A percentile compares a stretch with the other conserved stretches of the same genome.
These are phyloP conservation scores for Jaminaea rosea DNA, from an alignment of 1,284 basidiomycete genomes.

Conservation along the genomic window DNA sequence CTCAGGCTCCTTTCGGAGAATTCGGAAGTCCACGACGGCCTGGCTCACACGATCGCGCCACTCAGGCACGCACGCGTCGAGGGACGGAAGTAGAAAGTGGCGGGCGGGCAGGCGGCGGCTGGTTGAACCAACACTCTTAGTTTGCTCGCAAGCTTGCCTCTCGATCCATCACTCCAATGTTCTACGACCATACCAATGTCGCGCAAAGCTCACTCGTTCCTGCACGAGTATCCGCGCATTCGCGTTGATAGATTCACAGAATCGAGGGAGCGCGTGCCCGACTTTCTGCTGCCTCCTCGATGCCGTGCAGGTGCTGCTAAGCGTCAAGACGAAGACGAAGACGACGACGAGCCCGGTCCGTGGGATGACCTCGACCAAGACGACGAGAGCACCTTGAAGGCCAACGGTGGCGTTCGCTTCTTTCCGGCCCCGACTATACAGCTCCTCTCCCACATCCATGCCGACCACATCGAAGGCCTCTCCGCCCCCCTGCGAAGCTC, in stretches of 20 bases:
- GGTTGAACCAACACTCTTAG: too few species aligned
- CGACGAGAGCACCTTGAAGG: too few species aligned
- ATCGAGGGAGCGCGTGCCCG: constrained; percentile 11
- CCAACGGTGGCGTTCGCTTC: too few species aligned
- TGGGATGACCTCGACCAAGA: not conserved
- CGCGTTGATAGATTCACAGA: constrained; percentile 35
- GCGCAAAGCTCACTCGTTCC: constrained; percentile 10
- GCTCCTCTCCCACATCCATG: constrained; percentile 40
- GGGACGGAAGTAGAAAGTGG: too few species aligned
- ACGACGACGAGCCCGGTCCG: constrained; percentile 4
- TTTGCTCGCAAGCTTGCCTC: too few species aligned
- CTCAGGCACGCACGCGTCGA: too few species aligned
- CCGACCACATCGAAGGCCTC: constrained; percentile 39
- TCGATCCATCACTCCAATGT: too few species aligned
- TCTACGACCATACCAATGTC: too few species aligned
- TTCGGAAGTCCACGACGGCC: too few species aligned
- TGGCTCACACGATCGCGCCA: too few species aligned
- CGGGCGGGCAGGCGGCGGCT: too few species aligned
- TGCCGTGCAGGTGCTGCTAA: constrained; percentile 10
- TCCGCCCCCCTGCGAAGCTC: constrained; percentile 16
- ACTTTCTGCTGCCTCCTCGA: constrained; percentile 8
- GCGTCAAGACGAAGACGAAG: constrained; percentile 3
- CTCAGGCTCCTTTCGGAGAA: too few species aligned
- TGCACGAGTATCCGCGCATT: constrained; percentile 36
- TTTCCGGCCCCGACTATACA: constrained; percentile 20